phyloP scores from a whole-genome alignment of 306 rosid genomes.

The Acmispon strigosus region DNA sequence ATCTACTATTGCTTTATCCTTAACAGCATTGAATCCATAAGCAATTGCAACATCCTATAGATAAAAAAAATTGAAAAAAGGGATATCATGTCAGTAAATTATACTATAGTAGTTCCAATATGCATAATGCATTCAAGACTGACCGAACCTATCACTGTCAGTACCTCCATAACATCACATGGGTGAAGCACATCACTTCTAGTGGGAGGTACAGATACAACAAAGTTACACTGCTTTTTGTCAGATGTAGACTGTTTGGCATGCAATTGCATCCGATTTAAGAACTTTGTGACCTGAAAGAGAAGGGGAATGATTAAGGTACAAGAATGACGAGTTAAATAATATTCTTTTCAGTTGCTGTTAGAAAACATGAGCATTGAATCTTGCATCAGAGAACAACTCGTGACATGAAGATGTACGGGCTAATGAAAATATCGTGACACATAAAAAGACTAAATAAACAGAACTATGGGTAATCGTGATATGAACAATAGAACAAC shows the following conservation, averaged over 20 bases:
- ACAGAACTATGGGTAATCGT: background rate
- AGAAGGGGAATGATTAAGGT: background rate
- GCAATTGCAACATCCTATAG: slow-evolving; percentile 91
- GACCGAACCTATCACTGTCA: background rate
- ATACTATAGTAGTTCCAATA: background rate
- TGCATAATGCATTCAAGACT: background rate
- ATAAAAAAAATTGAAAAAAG: background rate
- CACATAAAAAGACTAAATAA: background rate
- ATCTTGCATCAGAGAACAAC: slow-evolving; percentile 7
- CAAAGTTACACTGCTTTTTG: slow-evolving; percentile 29
- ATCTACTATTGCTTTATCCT: slow-evolving; percentile 78
- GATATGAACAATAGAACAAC: background rate
- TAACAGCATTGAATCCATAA: slow-evolving; percentile 69
- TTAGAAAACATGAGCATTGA: background rate
- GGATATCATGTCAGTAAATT: slow-evolving; percentile 11
- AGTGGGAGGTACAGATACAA: slow-evolving; percentile 74
- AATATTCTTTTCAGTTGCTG: background rate
- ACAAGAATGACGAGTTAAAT: background rate
- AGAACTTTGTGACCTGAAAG: slow-evolving; percentile 62
- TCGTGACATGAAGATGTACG: too few species aligned
- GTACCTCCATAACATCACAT: slow-evolving; percentile 96
- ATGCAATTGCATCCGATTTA: slow-evolving; percentile 80
- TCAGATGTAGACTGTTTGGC: slow-evolving; percentile 44
- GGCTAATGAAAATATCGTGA: too few species aligned
- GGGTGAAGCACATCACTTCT: slow-evolving; percentile 97